Conservation (phyloP, 179 eudicot genomes). For the Silene vulgaris region DNA sequence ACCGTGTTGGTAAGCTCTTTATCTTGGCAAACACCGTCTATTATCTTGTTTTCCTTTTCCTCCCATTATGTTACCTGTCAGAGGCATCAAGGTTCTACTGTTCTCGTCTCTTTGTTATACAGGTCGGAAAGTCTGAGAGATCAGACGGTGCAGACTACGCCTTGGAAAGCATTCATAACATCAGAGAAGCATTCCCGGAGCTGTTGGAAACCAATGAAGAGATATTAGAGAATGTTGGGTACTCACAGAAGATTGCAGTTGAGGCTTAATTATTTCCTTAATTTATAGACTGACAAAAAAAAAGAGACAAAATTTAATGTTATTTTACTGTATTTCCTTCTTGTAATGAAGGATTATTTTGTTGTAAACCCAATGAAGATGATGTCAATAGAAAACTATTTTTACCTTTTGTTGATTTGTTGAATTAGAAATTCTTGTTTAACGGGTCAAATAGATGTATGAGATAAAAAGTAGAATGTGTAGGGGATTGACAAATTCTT, state of each 20-base stretch:
- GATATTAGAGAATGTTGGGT: slow-evolving; percentile 38
- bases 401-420: not conserved
- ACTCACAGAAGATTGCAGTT: slow-evolving; percentile 45
- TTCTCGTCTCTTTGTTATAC: not conserved
- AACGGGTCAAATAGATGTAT: too few species aligned
- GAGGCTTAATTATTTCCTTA: slow-evolving; percentile 20
- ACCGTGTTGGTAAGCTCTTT: slow-evolving; percentile 66
- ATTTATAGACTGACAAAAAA: not conserved
- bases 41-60: not conserved
- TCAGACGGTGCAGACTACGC: slow-evolving; percentile 66
- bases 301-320: not conserved
- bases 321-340: not conserved
- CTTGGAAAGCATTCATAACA: slow-evolving; percentile 85
- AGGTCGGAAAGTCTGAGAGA: slow-evolving; percentile 73
- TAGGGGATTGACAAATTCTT: too few species aligned
- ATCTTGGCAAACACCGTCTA: not conserved
- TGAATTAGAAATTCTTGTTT: too few species aligned
- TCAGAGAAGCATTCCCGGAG: slow-evolving; percentile 86
- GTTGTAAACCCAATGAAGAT: not conserved
- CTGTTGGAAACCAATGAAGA: slow-evolving; percentile 54
- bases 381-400: not conserved
- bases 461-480: too few species aligned
- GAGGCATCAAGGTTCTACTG: not conserved
- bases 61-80: not conserved
- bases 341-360: not conserved